Evolutionary conservation across 441 rosid genomes (phyloP), one percentile per base, ranked within the genome.

Genomic region (Adansonia gregorii): DNA sequence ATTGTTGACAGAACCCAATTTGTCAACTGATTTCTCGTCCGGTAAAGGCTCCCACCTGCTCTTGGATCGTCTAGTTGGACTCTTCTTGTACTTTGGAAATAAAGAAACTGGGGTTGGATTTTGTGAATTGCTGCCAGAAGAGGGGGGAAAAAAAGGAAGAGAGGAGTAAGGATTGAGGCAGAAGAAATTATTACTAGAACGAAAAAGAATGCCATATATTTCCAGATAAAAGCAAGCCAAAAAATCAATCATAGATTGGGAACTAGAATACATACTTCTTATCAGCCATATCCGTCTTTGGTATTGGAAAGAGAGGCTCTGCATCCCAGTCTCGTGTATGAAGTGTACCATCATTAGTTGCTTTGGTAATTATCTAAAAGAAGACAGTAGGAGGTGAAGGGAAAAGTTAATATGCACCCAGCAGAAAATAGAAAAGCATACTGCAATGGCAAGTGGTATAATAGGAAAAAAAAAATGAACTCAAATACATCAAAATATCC

Each of bases 1-100:
- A 84, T 76, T 87, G 77, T 76, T 81, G 52, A 79, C 67, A 78
- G 87, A 69, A 82, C 81, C 82, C 67, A 85, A 78, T 73, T 88
- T 89, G 68, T 88, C 92, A 82, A 82, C 81, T 9, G 81, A 77
- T 79, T 92, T 94, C 83, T 85, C 90, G 84, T 91, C 97, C 31
- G 82, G 87, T 77, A 97, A 77, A 75, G 99, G 99, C 90, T 94
- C 99, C 99, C 99, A 97, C 80, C 99, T 89, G 83, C 98, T 94
- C 83, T 97, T 97, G 79, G 94, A 66, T 82, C 97, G 88, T 82
- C 88, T 90, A 73, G 85, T 80, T 76, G 97, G 98, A 83, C 95
- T 97, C 83, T 83, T 93, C 83, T 80, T 87, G 74, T 77, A 85
- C 77, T 82, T 86, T 54, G 87, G 78, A 19, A 55, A 35, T 73